These are phyloP conservation scores for Zygotorulaspora mrakii DNA, from an alignment of 1,139 yeast genomes.

Conservation along the genomic window DNA sequence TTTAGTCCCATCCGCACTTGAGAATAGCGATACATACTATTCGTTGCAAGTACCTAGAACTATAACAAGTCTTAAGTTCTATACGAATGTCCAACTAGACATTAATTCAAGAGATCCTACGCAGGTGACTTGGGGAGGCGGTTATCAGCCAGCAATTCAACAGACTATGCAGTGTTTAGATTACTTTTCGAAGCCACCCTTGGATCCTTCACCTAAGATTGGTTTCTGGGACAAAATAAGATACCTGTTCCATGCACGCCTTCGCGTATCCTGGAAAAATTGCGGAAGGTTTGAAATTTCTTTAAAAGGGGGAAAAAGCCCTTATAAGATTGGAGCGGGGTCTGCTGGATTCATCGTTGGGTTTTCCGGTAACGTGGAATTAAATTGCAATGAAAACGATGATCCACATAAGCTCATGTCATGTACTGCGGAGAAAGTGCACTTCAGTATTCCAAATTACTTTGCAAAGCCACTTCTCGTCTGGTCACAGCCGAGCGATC, in stretches of 20 bases:
- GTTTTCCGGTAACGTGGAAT: conserved; percentile 64
- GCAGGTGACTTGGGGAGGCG: conserved; percentile 80
- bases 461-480: conserved; percentile 53
- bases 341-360: conserved; percentile 78
- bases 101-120: conserved; percentile 59
- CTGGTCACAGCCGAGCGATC: conserved; percentile 54
- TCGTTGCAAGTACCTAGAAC: conserved; percentile 71
- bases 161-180: conserved; percentile 78
- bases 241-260: conserved; percentile 54
- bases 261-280: conserved; percentile 47
- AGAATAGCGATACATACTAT: conserved; percentile 46
- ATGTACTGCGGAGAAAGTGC: conserved; percentile 61
- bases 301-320: conserved; percentile 65
- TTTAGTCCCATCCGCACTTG: conserved; percentile 46
- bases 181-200: conserved; percentile 74
- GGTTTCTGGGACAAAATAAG: conserved; percentile 82
- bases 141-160: conserved; percentile 79
- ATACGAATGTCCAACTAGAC: conserved; percentile 54
- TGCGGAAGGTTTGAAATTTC: conserved; percentile 56
- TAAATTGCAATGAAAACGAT: conserved; percentile 59
- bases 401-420: conserved; percentile 60
- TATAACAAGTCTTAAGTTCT: conserved; percentile 70
- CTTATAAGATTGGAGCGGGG: conserved; percentile 65
- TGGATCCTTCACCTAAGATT: conserved; percentile 77
- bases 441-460: conserved; percentile 69